These are phyloP conservation scores for Schizonepeta tenuifolia DNA, from an alignment of 257 asterid genomes.

Conservation along the genomic window DNA sequence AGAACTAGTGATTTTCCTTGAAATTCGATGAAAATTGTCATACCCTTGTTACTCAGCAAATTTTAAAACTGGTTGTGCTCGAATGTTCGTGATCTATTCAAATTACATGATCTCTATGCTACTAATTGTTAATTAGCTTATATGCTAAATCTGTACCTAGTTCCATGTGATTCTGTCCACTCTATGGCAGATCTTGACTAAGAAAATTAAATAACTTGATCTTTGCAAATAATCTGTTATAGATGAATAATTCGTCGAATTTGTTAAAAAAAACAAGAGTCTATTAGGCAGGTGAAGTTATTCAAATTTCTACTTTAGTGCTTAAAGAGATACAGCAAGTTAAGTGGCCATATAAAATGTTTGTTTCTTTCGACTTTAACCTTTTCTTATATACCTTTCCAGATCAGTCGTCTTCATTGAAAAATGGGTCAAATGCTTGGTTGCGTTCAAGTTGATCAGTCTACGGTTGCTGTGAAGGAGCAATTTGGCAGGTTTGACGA, in stretches of 20 bases:
- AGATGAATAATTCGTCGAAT: neutral
- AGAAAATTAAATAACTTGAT: neutral
- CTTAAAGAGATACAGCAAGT: neutral
- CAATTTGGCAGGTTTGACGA: constrained; percentile 49
- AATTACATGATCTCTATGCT: neutral
- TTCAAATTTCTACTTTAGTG: too few species aligned
- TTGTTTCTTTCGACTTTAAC: neutral
- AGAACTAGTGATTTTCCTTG: neutral
- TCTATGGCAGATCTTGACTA: neutral
- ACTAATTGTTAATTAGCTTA: neutral
- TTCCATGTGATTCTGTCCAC: constrained; percentile 9
- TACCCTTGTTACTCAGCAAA: neutral
- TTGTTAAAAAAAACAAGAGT: too few species aligned
- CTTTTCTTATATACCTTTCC: neutral
- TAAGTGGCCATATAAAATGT: neutral
- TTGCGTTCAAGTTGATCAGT: constrained; percentile 60
- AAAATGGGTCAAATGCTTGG: constrained; percentile 53
- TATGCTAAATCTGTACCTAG: neutral
- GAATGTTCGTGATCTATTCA: neutral
- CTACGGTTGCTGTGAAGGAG: constrained; percentile 53
- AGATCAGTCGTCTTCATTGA: constrained; percentile 22
- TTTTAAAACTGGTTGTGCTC: neutral
- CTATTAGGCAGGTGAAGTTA: too few species aligned
- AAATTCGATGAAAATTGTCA: neutral
- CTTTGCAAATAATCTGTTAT: neutral